A percentile compares a stretch with the other conserved stretches of the same genome.
Evolutionary conservation across 1,284 basidiomycete species (phyloP).

Genomic region (Rhodotorula sp.): DNA sequence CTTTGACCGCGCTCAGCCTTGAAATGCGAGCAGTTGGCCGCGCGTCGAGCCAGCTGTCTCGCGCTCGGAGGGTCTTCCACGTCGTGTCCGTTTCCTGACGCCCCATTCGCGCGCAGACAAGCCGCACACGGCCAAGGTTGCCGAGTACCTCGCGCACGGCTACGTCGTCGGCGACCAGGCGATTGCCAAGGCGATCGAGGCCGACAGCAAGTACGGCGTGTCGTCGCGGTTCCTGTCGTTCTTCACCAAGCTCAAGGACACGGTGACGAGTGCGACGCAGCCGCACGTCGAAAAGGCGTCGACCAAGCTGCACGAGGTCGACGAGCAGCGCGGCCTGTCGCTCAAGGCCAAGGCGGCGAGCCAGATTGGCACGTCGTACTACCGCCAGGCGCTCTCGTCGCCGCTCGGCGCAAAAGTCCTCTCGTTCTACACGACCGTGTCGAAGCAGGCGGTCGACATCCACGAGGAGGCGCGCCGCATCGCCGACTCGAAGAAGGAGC

Average conservation of each 20-base stretch:
- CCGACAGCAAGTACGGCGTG: slow-evolving; percentile 84
- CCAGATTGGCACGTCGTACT: slow-evolving; percentile 59
- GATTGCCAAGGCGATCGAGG: slow-evolving; percentile 79
- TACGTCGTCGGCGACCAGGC: slow-evolving; percentile 77
- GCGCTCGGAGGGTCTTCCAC: not conserved
- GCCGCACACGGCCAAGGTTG: slow-evolving; percentile 77
- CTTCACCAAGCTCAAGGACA: slow-evolving; percentile 68
- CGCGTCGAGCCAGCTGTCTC: not conserved
- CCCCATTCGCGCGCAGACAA: slow-evolving; percentile 58
- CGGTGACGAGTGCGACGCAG: slow-evolving; percentile 62
- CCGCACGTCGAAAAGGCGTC: slow-evolving; percentile 63
- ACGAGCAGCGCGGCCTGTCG: slow-evolving; percentile 75
- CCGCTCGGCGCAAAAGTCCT: slow-evolving; percentile 74
- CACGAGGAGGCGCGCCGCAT: slow-evolving; percentile 80
- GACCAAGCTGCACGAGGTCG: slow-evolving; percentile 69
- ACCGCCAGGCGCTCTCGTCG: slow-evolving; percentile 69
- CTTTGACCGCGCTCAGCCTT: too few species aligned
- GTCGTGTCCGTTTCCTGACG: too few species aligned
- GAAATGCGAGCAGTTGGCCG: too few species aligned
- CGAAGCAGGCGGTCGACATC: slow-evolving; percentile 78
- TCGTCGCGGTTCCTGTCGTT: slow-evolving; percentile 78
- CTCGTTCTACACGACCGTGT: slow-evolving; percentile 73
- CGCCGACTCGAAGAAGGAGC: slow-evolving; percentile 5
- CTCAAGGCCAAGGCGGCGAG: slow-evolving; percentile 64
- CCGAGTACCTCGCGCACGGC: slow-evolving; percentile 85